These are phyloP conservation scores for Eruca vesicaria DNA, from an alignment of 441 rosid species.

Conservation along the genomic window DNA sequence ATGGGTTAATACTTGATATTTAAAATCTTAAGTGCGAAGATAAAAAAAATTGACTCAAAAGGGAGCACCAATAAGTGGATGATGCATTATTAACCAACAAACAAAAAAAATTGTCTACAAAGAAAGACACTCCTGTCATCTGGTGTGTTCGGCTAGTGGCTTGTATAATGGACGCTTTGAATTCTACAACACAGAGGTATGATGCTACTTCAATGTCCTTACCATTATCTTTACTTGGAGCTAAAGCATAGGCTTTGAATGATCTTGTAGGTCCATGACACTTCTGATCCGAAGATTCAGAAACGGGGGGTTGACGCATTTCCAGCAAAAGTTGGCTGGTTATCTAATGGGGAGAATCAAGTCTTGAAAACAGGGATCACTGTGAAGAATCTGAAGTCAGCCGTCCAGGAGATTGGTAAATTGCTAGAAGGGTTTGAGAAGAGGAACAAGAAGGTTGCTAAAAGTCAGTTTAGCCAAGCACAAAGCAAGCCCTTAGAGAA, in stretches of 20 bases:
- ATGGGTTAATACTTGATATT: no score
- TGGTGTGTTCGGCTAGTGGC: slow-evolving; percentile 95
- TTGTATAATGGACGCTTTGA: slow-evolving; percentile 56
- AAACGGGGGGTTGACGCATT: slow-evolving; percentile 65
- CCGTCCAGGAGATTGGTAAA: slow-evolving; percentile 62
- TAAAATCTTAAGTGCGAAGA: no score
- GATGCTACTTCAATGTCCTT: no score
- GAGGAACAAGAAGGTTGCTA: slow-evolving; percentile 60
- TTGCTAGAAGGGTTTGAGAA: slow-evolving; percentile 70
- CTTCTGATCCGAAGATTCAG: slow-evolving; percentile 47
- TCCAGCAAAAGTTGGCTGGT: slow-evolving; percentile 90
- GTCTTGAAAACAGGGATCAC: slow-evolving; percentile 64
- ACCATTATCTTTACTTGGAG: no score
- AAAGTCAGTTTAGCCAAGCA: slow-evolving; percentile 38
- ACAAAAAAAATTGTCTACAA: slow-evolving; percentile 58
- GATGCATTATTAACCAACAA: slow-evolving; percentile 5
- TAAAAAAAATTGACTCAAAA: background rate
- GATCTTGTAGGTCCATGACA: slow-evolving; percentile 60
- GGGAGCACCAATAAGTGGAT: slow-evolving; percentile 28
- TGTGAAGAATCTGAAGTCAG: slow-evolving; percentile 73
- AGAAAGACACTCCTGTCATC: slow-evolving; percentile 76
- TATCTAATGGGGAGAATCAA: slow-evolving; percentile 78
- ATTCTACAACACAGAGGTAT: slow-evolving; percentile 72
- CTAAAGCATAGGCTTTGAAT: no score
- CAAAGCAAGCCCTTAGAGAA: slow-evolving; percentile 38